Evolutionary conservation across 495 filamentous ascomycete genomes (phyloP).

Genomic region (Viridothelium virens): DNA sequence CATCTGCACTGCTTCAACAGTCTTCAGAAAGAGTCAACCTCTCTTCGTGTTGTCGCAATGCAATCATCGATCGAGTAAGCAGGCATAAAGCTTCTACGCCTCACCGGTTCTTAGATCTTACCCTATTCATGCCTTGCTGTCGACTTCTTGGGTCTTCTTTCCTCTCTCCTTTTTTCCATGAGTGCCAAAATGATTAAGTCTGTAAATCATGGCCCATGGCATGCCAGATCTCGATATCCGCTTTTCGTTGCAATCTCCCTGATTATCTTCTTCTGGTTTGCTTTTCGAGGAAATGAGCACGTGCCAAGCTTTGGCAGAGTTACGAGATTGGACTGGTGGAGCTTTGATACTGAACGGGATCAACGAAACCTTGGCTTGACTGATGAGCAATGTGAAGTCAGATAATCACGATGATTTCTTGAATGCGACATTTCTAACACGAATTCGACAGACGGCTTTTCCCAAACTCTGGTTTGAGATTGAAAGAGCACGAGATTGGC

Average conservation of each 20-base stretch:
- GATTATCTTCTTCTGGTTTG: background rate
- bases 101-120: background rate
- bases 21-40: too few relatives aligned
- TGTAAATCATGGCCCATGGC: background rate
- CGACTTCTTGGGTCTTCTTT: too few relatives aligned
- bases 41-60: too few relatives aligned
- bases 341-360: constrained; percentile 14
- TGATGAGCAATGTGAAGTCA: constrained; percentile 13
- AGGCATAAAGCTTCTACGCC: background rate
- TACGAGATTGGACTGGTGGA: constrained; percentile 1
- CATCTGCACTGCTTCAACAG: background rate
- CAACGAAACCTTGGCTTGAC: constrained; percentile 15
- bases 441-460: constrained; percentile 13
- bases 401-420: background rate
- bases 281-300: background rate
- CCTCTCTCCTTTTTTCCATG: background rate
- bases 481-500: constrained; percentile 13
- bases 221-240: background rate
- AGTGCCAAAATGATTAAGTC: background rate
- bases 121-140: too few relatives aligned
- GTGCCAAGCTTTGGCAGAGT: background rate
- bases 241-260: background rate
- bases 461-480: constrained; percentile 19
- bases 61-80: background rate
- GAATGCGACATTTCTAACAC: background rate